These are phyloP conservation scores for Cucumis melo DNA, from an alignment of 306 rosid species.

Conservation along the genomic window DNA sequence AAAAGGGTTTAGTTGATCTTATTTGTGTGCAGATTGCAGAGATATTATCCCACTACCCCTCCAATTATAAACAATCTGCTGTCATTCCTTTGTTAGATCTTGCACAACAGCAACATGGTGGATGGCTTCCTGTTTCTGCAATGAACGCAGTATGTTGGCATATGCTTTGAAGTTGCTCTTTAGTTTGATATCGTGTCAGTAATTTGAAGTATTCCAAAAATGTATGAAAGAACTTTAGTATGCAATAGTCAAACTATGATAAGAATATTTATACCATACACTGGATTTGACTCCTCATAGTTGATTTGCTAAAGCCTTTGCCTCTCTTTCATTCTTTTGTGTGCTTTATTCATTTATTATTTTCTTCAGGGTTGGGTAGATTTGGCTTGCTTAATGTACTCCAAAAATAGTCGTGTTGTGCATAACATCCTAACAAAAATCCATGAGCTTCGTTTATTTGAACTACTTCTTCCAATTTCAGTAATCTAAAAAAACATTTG, in stretches of 20 bases:
- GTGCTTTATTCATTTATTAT: not conserved
- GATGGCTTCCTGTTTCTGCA: constrained; percentile 98
- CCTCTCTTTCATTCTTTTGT: not conserved
- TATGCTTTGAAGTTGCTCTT: constrained; percentile 2
- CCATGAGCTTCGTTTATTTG: not conserved
- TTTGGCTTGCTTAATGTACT: not conserved
- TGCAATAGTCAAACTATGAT: not conserved
- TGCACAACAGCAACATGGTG: constrained; percentile 99
- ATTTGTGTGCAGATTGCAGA: constrained; percentile 49
- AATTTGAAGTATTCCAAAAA: not conserved
- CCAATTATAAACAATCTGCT: constrained; percentile 98
- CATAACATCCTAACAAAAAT: not conserved
- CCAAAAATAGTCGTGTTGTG: not conserved
- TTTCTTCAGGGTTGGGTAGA: not conserved
- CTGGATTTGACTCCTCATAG: not conserved
- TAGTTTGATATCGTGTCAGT: not conserved
- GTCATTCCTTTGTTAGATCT: constrained; percentile 94
- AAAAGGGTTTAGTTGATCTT: constrained; percentile 2
- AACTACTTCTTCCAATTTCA: not conserved
- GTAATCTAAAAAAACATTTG: not conserved
- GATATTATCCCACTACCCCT: constrained; percentile 86
- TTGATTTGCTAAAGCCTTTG: not conserved
- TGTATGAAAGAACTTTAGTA: no score
- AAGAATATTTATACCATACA: not conserved
- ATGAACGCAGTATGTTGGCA: constrained; percentile 76